Conservation (phyloP, 192 early-diverging fungal genomes). For the Coemansia sp. region DNA sequence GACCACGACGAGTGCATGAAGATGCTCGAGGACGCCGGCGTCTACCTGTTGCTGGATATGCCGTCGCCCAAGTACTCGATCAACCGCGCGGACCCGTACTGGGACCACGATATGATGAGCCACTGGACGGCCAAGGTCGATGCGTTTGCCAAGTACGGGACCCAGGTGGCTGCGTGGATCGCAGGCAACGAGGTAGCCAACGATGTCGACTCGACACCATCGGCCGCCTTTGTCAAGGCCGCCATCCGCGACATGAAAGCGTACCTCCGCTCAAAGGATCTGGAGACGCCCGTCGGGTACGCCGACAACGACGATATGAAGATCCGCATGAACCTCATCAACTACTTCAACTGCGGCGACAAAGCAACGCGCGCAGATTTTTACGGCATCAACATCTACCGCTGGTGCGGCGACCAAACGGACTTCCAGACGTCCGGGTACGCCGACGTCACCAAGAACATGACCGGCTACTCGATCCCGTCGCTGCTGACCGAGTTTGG, state of each 20-base stretch:
- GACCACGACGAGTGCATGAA: constrained; percentile 75
- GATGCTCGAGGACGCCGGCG: constrained; percentile 59
- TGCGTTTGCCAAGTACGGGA: constrained; percentile 63
- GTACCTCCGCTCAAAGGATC: constrained; percentile 56
- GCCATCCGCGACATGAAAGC: constrained; percentile 65
- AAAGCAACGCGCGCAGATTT: constrained; percentile 65
- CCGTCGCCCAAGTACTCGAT: constrained; percentile 61
- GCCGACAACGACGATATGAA: constrained; percentile 68
- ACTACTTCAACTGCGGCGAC: constrained; percentile 71
- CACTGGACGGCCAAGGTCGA: constrained; percentile 62
- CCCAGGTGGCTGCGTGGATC: constrained; percentile 63
- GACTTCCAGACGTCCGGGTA: constrained; percentile 69
- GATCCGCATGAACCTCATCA: constrained; percentile 64
- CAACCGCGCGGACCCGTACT: constrained; percentile 62
- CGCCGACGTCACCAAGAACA: constrained; percentile 63
- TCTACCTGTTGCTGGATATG: constrained; percentile 71
- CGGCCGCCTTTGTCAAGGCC: constrained; percentile 68
- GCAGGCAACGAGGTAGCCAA: constrained; percentile 77
- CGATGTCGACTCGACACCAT: constrained; percentile 59
- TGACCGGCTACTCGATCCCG: constrained; percentile 63
- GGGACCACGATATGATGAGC: constrained; percentile 58
- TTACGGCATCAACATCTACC: constrained; percentile 72
- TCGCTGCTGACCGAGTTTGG: constrained; percentile 75
- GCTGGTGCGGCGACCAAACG: constrained; percentile 65
- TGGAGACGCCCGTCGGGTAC: constrained; percentile 69